A percentile compares a stretch with the other conserved stretches of the same genome.
These are phyloP conservation scores for Metrosideros polymorpha DNA, from an alignment of 441 rosid species.

Conservation along the genomic window DNA sequence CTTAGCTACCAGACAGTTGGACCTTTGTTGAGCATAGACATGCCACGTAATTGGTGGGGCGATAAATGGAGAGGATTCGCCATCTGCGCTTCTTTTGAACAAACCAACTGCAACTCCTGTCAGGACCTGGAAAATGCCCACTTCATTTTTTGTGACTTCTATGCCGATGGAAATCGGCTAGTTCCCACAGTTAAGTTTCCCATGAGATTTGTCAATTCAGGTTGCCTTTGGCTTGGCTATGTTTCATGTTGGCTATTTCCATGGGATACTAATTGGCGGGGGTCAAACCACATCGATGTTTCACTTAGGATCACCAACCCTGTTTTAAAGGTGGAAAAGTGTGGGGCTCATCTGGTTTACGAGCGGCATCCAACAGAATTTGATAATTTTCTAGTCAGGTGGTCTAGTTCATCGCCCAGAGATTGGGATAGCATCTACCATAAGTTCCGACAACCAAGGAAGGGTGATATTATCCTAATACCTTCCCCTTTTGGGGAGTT, in stretches of 20 bases:
- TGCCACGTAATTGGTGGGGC: not conserved
- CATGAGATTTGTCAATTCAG: not conserved
- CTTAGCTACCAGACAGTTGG: not conserved
- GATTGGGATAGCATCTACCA: not conserved
- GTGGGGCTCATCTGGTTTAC: not conserved
- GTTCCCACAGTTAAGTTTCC: not conserved
- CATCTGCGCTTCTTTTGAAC: not conserved
- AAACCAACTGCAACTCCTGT: not conserved
- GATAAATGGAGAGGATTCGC: not conserved
- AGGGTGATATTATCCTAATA: not conserved
- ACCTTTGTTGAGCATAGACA: not conserved
- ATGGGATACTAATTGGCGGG: not conserved
- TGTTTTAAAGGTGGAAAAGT: not conserved
- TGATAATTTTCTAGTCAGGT: not conserved
- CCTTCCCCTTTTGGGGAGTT: accelerated
- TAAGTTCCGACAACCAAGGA: not conserved
- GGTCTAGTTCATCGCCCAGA: not conserved
- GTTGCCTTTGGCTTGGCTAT: not conserved
- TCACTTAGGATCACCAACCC: not conserved
- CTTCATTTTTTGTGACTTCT: not conserved
- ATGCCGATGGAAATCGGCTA: not conserved
- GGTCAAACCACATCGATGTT: not conserved
- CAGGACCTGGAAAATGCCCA: not conserved
- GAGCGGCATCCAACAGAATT: accelerated
- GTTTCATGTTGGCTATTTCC: accelerated